phyloP scores from a whole-genome alignment of 768 basidiomycete species.

The Russula virescens region DNA sequence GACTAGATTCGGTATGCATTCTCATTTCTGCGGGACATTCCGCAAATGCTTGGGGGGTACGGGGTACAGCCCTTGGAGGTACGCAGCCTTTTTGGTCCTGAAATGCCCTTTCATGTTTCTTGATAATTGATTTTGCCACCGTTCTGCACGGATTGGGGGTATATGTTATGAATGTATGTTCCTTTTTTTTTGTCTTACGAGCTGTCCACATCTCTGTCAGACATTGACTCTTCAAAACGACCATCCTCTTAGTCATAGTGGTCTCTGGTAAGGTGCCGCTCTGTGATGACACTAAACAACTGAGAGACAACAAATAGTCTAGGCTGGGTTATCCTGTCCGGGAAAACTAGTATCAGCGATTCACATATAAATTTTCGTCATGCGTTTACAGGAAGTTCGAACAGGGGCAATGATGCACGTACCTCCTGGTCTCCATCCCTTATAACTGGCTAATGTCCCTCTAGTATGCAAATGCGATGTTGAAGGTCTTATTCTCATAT shows the following conservation, averaged over 20 bases:
- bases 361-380: conserved; percentile 53
- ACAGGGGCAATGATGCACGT: conserved; percentile 44
- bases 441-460: background rate
- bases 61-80: conserved; percentile 57
- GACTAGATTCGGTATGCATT: conserved; percentile 35
- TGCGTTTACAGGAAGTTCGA: conserved; percentile 51
- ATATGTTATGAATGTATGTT: conserved; percentile 45
- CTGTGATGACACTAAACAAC: background rate
- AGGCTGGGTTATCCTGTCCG: conserved; percentile 58
- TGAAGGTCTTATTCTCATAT: conserved; percentile 49
- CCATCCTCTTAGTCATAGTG: conserved; percentile 48
- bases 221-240: conserved; percentile 48
- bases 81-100: conserved; percentile 4
- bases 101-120: background rate
- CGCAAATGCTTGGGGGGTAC: conserved; percentile 43
- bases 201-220: conserved; percentile 28
- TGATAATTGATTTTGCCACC: conserved; percentile 49
- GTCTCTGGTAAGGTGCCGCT: conserved; percentile 36
- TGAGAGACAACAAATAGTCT: background rate
- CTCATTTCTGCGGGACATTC: conserved; percentile 40
- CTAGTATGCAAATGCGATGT: conserved; percentile 55
- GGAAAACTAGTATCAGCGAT: conserved; percentile 49
- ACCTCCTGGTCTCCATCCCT: background rate
- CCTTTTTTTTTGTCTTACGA: background rate
- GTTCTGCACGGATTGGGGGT: conserved; percentile 48